Evolutionary conservation across 495 filamentous ascomycete genomes (phyloP), one percentile per base, ranked within the genome.

Genomic region (Barbatosphaeria neglecta): DNA sequence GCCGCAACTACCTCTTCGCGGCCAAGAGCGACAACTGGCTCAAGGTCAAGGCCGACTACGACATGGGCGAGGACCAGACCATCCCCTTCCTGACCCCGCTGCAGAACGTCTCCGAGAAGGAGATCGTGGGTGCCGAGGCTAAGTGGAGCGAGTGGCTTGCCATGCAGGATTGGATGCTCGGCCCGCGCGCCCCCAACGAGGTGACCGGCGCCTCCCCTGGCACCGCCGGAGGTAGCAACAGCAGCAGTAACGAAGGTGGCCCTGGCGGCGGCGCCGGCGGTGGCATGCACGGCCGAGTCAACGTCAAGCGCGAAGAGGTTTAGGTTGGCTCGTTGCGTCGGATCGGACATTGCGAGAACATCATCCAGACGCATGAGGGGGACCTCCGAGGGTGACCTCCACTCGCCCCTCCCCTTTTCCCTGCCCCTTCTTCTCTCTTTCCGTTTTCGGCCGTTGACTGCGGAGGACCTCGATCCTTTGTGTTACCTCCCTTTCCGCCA

Each of bases 101-200:
- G 24, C 80, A 84, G 56, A 74, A 78, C 37, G 80, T 84, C 2
- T 69, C 79, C 24, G 80, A 88, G 53, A 74, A 76, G 19, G 92
- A 97, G 69, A 90, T 97, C 51, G 79, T 86, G 49, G 73, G 65
- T 11, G 92, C 90, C 0, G 88, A 98, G 69, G 74, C 73, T 50
- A 80, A 69, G 46, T 95, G 86, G 84, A 86, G 81, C 55, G 78
- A 84, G 55, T 93, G 86, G 86, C 66, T 94, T 25, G 87, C 86
- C 8, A 93, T 95, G 86, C 86, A 94, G 62, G 87, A 94, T 59
- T 95, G 89, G 87, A 92, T 94, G 87, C 69, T 94, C 39, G 88
- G 86, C 13, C 69, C 71, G 24, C 57, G 74, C 39, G 68, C 67
- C 31, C 66, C 68, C 39, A 63, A 50, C 16, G 59, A 51, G 19